Evolutionary conservation across 345 rosid genomes (phyloP).

Genomic region (Firmiana major): DNA sequence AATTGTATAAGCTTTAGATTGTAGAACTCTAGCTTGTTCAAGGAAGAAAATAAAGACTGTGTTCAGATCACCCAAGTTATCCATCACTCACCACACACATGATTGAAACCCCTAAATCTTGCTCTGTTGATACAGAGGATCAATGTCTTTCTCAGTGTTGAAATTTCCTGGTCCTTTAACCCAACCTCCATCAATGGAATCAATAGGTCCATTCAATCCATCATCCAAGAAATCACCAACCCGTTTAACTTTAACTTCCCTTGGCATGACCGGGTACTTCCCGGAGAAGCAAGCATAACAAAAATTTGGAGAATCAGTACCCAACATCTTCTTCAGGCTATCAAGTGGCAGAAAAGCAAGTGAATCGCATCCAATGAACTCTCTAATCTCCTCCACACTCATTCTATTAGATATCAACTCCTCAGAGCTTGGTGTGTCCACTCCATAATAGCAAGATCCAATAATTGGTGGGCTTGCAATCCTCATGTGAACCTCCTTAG

Average conservation of each 20-base stretch:
- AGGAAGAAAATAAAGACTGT: not conserved
- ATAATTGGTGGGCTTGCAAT: conserved; percentile 91
- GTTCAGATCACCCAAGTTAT: not conserved
- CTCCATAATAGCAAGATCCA: conserved; percentile 87
- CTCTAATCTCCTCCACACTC: conserved; percentile 68
- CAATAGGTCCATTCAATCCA: conserved; percentile 62
- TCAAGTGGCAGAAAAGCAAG: conserved; percentile 71
- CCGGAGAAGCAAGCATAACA: conserved; percentile 94
- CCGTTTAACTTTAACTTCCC: conserved; percentile 65
- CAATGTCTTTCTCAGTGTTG: conserved; percentile 13
- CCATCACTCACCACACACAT: conserved; percentile 1
- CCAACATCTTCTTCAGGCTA: conserved; percentile 62
- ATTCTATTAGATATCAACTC: conserved; percentile 81
- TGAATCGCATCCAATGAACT: conserved; percentile 72
- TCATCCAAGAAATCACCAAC: conserved; percentile 84
- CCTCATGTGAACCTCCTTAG: conserved; percentile 92
- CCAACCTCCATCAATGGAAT: conserved; percentile 72
- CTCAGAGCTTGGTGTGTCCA: conserved; percentile 85
- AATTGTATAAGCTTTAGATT: conserved; percentile 9
- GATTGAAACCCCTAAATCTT: not conserved
- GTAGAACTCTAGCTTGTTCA: not conserved
- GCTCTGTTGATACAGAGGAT: conserved; percentile 9
- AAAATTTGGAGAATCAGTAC: conserved; percentile 44
- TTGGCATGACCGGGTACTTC: conserved; percentile 74
- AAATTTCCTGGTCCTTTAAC: conserved; percentile 40